Evolutionary conservation across 768 basidiomycete species (phyloP).

Genomic region (Lactarius trivialis): DNA sequence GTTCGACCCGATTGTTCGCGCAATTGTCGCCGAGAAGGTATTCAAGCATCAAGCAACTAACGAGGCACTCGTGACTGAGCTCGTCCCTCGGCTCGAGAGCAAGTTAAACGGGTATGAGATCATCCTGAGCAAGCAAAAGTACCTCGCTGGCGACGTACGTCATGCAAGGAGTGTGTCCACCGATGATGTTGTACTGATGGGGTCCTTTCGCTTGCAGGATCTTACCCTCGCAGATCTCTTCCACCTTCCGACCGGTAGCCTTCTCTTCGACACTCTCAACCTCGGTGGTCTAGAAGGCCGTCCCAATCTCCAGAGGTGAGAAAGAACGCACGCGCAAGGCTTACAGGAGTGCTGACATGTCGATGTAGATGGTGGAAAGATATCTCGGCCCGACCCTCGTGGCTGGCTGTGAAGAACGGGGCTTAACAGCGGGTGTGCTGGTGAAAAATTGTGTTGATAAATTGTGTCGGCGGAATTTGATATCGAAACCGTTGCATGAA

Average conservation of each 20-base stretch:
- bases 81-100: neutral
- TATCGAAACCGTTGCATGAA: no score
- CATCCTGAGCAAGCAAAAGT: constrained; percentile 15
- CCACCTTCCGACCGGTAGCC: constrained; percentile 1
- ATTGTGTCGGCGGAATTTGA: no score
- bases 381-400: constrained; percentile 4
- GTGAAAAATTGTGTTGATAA: neutral
- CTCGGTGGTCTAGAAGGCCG: neutral
- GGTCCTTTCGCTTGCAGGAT: neutral
- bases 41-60: neutral
- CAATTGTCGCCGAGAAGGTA: neutral
- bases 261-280: neutral
- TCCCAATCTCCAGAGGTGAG: constrained; percentile 12
- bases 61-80: constrained; percentile 3
- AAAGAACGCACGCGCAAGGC: neutral
- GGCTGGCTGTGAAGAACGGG: constrained; percentile 10
- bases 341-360: neutral
- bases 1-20: neutral
- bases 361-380: constrained; percentile 16
- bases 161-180: neutral
- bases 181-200: neutral
- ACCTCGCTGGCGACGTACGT: constrained; percentile 19
- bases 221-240: constrained; percentile 14
- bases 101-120: constrained; percentile 10
- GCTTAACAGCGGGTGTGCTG: constrained; percentile 3